A percentile compares a stretch with the other conserved stretches of the same genome.
Evolutionary conservation across 169 alveolate species (phyloP).

Genomic region (Blepharisma undulans): DNA sequence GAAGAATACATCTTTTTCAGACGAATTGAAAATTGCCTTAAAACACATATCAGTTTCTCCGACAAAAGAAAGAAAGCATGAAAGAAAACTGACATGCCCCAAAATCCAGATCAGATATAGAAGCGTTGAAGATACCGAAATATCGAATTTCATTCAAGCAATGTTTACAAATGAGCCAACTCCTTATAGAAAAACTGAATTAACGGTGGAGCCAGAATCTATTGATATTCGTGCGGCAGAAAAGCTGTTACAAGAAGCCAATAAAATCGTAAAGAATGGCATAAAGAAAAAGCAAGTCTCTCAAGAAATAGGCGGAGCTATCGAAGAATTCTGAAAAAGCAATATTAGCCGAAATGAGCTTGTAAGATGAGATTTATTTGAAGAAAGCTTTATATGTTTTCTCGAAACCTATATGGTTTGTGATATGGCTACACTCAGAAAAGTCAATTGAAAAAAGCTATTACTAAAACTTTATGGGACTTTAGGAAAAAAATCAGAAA

Average conservation of each 20-base stretch:
- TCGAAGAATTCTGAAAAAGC: constrained; percentile 50
- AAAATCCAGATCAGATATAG: background rate
- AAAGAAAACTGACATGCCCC: background rate
- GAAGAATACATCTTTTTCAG: background rate
- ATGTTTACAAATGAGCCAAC: constrained; percentile 12
- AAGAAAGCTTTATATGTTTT: constrained; percentile 49
- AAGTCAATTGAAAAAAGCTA: constrained; percentile 28
- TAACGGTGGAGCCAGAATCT: background rate
- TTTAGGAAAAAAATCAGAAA: background rate
- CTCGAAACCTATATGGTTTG: constrained; percentile 51
- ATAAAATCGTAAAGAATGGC: constrained; percentile 45
- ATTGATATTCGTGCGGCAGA: constrained; percentile 20
- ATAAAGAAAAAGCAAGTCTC: constrained; percentile 46
- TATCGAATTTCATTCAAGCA: background rate
- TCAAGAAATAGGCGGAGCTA: constrained; percentile 52
- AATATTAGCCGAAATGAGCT: constrained; percentile 56
- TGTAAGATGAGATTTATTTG: constrained; percentile 56
- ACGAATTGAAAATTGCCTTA: background rate
- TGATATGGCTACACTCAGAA: constrained; percentile 1
- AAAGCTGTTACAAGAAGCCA: constrained; percentile 31
- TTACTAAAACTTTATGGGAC: background rate
- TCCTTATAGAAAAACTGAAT: constrained; percentile 5
- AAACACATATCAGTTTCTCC: background rate
- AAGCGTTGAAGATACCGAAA: constrained; percentile 3
- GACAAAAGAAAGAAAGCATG: background rate